Percentiles rank a stretch among this genome's conserved stretches.
phyloP scores from a whole-genome alignment of 257 asterid species.

The Solanum sitiens region DNA sequence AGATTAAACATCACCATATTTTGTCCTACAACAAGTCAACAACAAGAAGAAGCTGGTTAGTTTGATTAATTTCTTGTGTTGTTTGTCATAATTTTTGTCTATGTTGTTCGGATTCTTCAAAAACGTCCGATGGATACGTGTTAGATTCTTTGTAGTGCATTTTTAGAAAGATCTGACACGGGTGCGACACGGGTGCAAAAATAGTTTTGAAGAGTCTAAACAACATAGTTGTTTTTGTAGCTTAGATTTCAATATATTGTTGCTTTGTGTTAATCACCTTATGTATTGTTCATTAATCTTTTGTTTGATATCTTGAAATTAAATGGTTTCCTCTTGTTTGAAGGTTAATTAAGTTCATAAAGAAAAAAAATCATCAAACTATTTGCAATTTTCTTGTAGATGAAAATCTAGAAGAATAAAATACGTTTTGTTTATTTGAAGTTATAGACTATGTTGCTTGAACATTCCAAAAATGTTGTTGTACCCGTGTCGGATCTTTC shows the following conservation, averaged over 20 bases:
- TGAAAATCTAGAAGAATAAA: not conserved
- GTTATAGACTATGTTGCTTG: not conserved
- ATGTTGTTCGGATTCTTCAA: not conserved
- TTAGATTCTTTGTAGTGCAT: not conserved
- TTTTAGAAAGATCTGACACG: not conserved
- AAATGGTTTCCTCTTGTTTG: not conserved
- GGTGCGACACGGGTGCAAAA: too few species aligned
- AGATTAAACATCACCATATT: constrained; percentile 3
- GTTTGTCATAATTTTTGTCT: not conserved
- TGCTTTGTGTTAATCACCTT: not conserved
- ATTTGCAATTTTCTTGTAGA: not conserved
- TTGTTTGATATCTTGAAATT: not conserved
- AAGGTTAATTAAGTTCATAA: not conserved
- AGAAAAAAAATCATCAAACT: not conserved
- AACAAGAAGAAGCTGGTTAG: not conserved
- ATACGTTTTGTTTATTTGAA: not conserved
- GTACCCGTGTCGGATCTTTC: not conserved
- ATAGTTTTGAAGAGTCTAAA: not conserved
- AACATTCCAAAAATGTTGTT: not conserved
- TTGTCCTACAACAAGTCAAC: constrained; percentile 3
- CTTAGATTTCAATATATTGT: not conserved
- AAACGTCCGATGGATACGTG: not conserved
- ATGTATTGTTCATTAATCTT: not conserved
- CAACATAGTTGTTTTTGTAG: not conserved
- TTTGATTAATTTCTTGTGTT: not conserved